These are phyloP conservation scores for Malassezia nana DNA, from an alignment of 1,284 basidiomycete genomes.

Conservation along the genomic window DNA sequence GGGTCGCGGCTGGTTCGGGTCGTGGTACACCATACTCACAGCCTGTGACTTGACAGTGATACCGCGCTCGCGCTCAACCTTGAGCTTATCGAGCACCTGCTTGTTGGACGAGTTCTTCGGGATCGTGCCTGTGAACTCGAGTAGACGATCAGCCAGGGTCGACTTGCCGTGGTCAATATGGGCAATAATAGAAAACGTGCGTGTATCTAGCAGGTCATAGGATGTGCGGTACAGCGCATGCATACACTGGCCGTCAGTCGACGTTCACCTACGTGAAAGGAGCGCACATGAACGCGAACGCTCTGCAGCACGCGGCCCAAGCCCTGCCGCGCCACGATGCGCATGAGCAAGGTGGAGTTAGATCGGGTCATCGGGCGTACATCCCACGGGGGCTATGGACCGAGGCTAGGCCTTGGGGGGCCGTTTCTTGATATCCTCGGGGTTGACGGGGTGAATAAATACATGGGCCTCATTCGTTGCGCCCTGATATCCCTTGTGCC, in stretches of 20 bases:
- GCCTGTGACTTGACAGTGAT: conserved; percentile 63
- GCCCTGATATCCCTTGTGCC: conserved; percentile 42
- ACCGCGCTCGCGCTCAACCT: conserved; percentile 88
- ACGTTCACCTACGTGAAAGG: neutral
- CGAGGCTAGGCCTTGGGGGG: conserved; percentile 29
- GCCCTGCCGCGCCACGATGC: neutral
- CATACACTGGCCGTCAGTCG: neutral
- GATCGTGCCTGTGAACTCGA: conserved; percentile 45
- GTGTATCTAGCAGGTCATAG: conserved; percentile 31
- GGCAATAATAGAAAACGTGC: conserved; percentile 44
- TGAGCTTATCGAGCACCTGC: conserved; percentile 54
- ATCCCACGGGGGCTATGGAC: neutral
- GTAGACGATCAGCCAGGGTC: conserved; percentile 45
- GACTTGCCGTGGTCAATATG: conserved; percentile 49
- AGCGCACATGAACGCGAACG: neutral
- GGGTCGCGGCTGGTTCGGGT: conserved; percentile 12
- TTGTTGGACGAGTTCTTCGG: conserved; percentile 34
- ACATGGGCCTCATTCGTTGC: conserved; percentile 33
- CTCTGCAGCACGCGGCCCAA: neutral
- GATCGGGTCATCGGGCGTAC: conserved; percentile 2
- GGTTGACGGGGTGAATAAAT: conserved; percentile 38
- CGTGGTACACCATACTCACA: conserved; percentile 42
- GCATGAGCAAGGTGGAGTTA: neutral
- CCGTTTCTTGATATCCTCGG: conserved; percentile 37
- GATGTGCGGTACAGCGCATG: neutral